Conservation (phyloP, 2,329 filamentous ascomycete genomes). For the Neofusicoccum parvum region DNA sequence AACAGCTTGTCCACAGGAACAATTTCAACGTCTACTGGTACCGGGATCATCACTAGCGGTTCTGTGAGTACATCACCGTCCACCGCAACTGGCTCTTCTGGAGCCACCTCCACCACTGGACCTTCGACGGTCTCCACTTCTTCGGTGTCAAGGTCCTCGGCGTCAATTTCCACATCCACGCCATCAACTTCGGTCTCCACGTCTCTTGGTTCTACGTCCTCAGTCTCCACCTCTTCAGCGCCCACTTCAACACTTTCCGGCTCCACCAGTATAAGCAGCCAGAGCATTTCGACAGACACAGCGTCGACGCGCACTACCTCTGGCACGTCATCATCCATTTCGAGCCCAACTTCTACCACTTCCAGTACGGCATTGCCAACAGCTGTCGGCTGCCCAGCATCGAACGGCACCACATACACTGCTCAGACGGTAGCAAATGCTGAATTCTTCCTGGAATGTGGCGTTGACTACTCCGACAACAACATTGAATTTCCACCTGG, state of each 20-base stretch:
- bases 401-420: not conserved
- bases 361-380: not conserved
- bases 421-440: not conserved
- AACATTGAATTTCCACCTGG: not conserved
- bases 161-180: too few relatives aligned
- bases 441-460: slow-evolving; percentile 1
- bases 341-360: not conserved
- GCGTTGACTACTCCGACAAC: not conserved
- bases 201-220: not conserved
- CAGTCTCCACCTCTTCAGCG: not conserved
- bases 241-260: not conserved
- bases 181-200: too few relatives aligned
- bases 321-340: not conserved
- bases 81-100: too few relatives aligned
- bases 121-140: not conserved
- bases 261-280: too few relatives aligned
- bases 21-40: too few relatives aligned
- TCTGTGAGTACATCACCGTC: too few relatives aligned
- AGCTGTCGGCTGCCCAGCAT: not conserved
- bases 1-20: not conserved
- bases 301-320: not conserved
- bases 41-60: too few relatives aligned
- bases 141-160: too few relatives aligned
- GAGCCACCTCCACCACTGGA: not conserved
- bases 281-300: not conserved